These are phyloP conservation scores for Mycena rosella DNA, from an alignment of 768 basidiomycete species.

Conservation along the genomic window DNA sequence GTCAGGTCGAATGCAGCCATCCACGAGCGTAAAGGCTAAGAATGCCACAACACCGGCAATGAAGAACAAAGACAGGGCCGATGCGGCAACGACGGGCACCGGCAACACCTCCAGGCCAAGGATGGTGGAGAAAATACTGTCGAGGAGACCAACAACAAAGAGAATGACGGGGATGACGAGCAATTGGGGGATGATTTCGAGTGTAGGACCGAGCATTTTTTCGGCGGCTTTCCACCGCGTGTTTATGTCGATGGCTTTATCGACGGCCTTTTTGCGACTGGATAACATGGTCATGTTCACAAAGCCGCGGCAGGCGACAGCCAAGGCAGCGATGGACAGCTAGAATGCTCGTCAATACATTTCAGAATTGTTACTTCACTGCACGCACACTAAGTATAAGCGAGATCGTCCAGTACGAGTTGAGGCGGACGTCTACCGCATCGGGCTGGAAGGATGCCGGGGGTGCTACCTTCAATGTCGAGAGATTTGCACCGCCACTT, in stretches of 20 bases:
- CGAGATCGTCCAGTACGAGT: conserved; percentile 26
- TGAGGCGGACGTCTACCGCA: conserved; percentile 25
- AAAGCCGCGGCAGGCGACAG: no score
- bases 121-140: conserved; percentile 23
- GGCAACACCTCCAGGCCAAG: neutral
- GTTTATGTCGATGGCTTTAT: neutral
- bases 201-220: neutral
- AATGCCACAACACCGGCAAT: neutral
- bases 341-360: neutral
- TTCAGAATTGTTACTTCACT: neutral
- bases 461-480: neutral
- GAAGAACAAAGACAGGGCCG: neutral
- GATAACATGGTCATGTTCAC: neutral
- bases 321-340: conserved; percentile 1
- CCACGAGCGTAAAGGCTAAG: neutral
- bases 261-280: neutral
- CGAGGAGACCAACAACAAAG: conserved; percentile 24
- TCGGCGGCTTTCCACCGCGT: neutral
- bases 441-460: conserved; percentile 17
- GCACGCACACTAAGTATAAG: conserved; percentile 1
- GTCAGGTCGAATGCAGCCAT: neutral
- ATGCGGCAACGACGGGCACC: neutral
- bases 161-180: conserved; percentile 19
- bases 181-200: conserved; percentile 9
- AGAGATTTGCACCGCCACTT: neutral